Base-by-base conservation (phyloP, 495 filamentous ascomycete genomes). In the Penicillium longicatenatum region DNA sequence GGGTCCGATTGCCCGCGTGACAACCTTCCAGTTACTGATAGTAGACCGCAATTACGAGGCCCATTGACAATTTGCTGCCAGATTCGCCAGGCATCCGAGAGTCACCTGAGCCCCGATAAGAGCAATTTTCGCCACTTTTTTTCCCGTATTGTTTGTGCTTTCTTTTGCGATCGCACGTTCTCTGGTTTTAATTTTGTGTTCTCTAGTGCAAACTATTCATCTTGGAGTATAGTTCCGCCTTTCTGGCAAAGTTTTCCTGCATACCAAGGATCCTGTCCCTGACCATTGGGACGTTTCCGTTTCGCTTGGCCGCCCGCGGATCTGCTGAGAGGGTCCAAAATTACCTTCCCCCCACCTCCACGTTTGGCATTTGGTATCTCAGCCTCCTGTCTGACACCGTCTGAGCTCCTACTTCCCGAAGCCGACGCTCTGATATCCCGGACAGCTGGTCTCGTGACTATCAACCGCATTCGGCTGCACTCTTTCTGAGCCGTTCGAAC, bases 81-180 rank as follows among this genome's bases (percentile, higher is more conserved):
- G 55, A 69, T 69, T 47, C 51, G 33, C 56, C 50, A 67, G 61
- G 61, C 66, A 30, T 20, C 31, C 31, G 26, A 20, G 22, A 21
- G 58, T 66, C 66, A 69, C 66, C 60, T 69, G 66, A 69, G 60
- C 24, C 49, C 47, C 50, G 66, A 69, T 68, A 66, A 66, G 60
- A 58, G 54, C 39, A 30, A 37, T 21, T 58, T 64, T 67, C 52
- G 66, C 66, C 66, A 67, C 66, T 51, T 62, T 60, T 56, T 57
- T 44, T 46, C n/a, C 22, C 8, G 6, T n/a, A 44, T 11, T 24
- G 31, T 12, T 4, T 26, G 17, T 4, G 37, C 37, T 39, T 4
- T 1, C 17, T 7, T 39, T 39, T n/a, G 16, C 16, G 37, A 39
- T 39, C 37, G 14, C 37, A 39, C 37, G 37, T 3, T 39, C 6